phyloP scores from a whole-genome alignment of 768 basidiomycete genomes.

The Piloderma croceum region DNA sequence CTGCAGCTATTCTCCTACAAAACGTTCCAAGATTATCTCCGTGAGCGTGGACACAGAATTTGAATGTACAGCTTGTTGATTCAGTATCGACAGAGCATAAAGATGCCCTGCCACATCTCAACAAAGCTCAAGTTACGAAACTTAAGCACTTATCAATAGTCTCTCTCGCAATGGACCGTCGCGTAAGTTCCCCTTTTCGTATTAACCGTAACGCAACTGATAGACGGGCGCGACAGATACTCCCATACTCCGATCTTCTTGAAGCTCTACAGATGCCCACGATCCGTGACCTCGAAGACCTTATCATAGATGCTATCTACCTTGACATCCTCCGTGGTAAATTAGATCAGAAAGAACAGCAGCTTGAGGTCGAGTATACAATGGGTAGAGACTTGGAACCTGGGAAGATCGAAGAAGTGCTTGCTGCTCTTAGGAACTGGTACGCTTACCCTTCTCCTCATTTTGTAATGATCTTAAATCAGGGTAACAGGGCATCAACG shows the following conservation, averaged over 20 bases:
- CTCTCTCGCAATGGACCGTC: conserved; percentile 67
- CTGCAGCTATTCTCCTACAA: conserved; percentile 88
- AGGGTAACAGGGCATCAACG: conserved; percentile 56
- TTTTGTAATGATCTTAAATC: not conserved
- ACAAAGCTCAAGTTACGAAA: conserved; percentile 72
- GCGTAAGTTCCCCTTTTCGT: conserved; percentile 49
- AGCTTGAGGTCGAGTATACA: conserved; percentile 88
- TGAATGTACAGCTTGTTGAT: not conserved
- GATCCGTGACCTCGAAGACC: conserved; percentile 88
- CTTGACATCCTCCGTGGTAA: conserved; percentile 84
- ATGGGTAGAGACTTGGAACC: conserved; percentile 90
- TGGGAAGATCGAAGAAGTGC: conserved; percentile 53
- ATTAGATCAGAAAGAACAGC: conserved; percentile 87
- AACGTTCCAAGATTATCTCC: conserved; percentile 77
- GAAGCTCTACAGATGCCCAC: conserved; percentile 66
- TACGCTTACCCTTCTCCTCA: conserved; percentile 26
- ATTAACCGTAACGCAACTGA: too few species aligned
- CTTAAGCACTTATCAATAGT: conserved; percentile 92
- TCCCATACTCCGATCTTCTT: conserved; percentile 74
- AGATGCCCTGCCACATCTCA: conserved; percentile 60
- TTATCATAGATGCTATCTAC: conserved; percentile 96
- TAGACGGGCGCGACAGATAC: conserved; percentile 60
- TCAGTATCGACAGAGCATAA: conserved; percentile 49
- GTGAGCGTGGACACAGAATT: conserved; percentile 37
- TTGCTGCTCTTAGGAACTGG: conserved; percentile 65